Conservation (phyloP, 1,284 basidiomycete genomes). For the Clitocybe nebularis region DNA sequence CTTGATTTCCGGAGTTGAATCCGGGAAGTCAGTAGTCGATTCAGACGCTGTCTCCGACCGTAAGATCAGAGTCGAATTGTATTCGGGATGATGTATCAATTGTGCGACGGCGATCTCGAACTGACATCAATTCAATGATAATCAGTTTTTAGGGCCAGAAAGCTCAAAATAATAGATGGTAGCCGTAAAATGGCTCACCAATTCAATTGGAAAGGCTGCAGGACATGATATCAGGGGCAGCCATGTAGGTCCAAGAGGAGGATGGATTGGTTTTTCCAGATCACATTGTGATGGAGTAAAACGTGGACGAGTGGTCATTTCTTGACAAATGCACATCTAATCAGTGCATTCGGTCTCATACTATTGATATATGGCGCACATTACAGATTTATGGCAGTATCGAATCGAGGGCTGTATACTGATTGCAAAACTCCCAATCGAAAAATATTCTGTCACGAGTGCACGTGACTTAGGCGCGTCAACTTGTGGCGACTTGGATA, state of each 20-base stretch:
- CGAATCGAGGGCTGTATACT: too few species aligned
- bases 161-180: background rate
- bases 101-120: conserved; percentile 63
- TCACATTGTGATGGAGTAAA: conserved; percentile 15
- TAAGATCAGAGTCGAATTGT: conserved; percentile 79
- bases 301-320: conserved; percentile 12
- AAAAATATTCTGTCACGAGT: too few species aligned
- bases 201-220: conserved; percentile 29
- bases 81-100: conserved; percentile 75
- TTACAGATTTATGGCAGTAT: too few species aligned
- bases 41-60: conserved; percentile 65
- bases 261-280: conserved; percentile 1
- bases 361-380: too few species aligned
- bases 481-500: too few species aligned
- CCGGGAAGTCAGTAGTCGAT: conserved; percentile 31
- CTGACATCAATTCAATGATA: conserved; percentile 30
- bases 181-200: too few species aligned
- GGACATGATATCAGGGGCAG: conserved; percentile 28
- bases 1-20: conserved; percentile 35
- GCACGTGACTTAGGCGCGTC: too few species aligned
- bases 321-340: too few species aligned
- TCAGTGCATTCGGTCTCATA: too few species aligned
- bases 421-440: too few species aligned
- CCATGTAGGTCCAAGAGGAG: conserved; percentile 19
- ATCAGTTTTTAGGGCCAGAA: background rate